Base-by-base conservation (phyloP, 2,329 filamentous ascomycete genomes). In the Aplosporella prunicola region DNA sequence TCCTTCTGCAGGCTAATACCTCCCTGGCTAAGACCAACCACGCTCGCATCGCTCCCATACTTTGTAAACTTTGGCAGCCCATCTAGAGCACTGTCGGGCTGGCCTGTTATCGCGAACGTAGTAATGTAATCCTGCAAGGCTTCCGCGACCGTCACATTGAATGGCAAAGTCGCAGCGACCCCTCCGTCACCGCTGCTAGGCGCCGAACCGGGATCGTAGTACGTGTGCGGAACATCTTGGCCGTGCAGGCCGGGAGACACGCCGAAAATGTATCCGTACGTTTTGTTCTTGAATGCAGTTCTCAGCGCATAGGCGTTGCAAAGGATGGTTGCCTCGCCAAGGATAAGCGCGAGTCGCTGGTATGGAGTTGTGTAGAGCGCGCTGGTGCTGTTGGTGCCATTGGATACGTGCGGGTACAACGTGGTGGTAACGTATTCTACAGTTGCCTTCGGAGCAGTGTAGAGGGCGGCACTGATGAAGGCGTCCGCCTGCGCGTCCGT, bases 111-210 rank as follows among this genome's bases (percentile, higher is more conserved):
- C 4, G 61, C 61, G 42, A 67, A 69, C 32, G 53, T 56, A 5
- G 60, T 60, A 37, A 67, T 63, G 43, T 64, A 68, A 11, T 66
- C 53, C 46, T 68, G 66, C 47, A 68, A 45, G 16, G 62, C 59
- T 20, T 62, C 42, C 2, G 65, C 66, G 10, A 66, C 50, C 1
- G 55, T 57, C 1, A 43, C 45, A 40, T 60, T 62, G 10, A 34
- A 11, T 23, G 32, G 22, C 1, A 9, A 15, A 3, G 5, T 10
- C 7, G 10, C 20, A 3, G 13, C 13, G 4, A 5, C 20, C 3
- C 11, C 31, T 5, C n/a, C 31, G 20, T 9, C 9, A 9, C 23
- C 23, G 15, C 5, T 35, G 15, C 13, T 10, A 4, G 2, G 10
- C 2, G 22, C 32, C 5, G 10, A 6, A 9, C 31, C 24, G 5